Evolutionary conservation across 495 filamentous ascomycete genomes (phyloP), one percentile per base, ranked within the genome.

Genomic region (Neurospora tetraspora): DNA sequence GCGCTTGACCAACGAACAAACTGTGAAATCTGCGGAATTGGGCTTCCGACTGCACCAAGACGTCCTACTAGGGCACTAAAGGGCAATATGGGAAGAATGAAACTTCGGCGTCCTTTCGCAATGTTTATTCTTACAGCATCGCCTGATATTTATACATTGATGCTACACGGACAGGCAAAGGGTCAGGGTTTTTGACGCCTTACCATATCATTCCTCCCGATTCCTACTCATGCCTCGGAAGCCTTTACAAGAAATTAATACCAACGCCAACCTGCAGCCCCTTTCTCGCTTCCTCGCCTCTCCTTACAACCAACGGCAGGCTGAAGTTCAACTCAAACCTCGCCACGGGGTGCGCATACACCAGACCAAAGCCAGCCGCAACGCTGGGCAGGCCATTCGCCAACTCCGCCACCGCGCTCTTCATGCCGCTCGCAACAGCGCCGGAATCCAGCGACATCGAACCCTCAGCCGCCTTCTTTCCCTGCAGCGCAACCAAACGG

Each of bases 291-390:
- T 94, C 91, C 81, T 99, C 96, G 12, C 91, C 93, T 75, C 85
- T 88, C 70, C 96, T 86, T 75, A 92, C 76, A 38, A 95, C 92
- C 71, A 99, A 77, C 6, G 96, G 96, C 65, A 99, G 79, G 73
- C 91, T 93, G 79, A 98, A 97, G 78, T 98, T 98, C 72, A 99
- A 82, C 85, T 99, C 96, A 76, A 99, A 97, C 72, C 96, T 86
- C 43, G 95, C 96, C 8, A 93, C 88, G 0, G 93, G 93, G 80
- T 97, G 94, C 31, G 94, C 96, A 80, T 99, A 99, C 18, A 99
- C 93, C 16, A 99, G 79, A 4, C 96, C 96, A 37, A 98, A 81
- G 34, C 96, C 96, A 3, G 92, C 96, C 4, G 96, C 91, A 34
- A 93, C 82, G 78, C 93, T 98, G 14, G 96, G 96, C 47, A 95